Evolutionary conservation across 1,284 basidiomycete genomes (phyloP).

Genomic region (Trichosporon coremiiforme): DNA sequence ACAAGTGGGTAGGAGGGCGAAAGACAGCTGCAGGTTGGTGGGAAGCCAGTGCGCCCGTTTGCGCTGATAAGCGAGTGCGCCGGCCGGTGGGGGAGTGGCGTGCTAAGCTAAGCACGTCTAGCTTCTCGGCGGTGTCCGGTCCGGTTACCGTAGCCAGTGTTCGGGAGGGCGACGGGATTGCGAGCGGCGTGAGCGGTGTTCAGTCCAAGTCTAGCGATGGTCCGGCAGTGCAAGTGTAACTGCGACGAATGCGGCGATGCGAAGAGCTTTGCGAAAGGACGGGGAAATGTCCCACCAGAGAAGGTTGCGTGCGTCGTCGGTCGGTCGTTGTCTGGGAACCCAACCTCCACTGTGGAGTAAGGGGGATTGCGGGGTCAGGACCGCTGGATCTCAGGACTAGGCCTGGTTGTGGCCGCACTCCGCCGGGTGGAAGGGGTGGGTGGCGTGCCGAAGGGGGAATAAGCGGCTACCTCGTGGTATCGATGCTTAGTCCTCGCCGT

Average conservation of each 20-base stretch:
- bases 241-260: not conserved
- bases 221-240: not conserved
- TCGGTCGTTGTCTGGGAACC: no score
- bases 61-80: not conserved
- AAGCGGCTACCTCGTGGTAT: no score
- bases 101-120: not conserved
- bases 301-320: not conserved
- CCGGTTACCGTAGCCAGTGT: not conserved
- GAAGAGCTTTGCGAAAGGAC: not conserved
- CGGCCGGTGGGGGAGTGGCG: not conserved
- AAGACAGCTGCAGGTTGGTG: not conserved
- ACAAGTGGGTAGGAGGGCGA: not conserved
- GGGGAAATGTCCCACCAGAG: not conserved
- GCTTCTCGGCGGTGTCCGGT: not conserved
- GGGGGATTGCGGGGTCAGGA: no score
- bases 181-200: no score
- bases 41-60: not conserved
- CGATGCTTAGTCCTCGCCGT: no score
- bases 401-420: no score
- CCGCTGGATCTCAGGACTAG: no score
- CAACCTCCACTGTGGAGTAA: no score
- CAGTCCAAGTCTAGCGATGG: no score
- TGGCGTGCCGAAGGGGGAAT: no score
- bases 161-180: no score
- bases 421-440: no score